phyloP scores from a whole-genome alignment of 306 rosid genomes.

The Senna siamea region DNA sequence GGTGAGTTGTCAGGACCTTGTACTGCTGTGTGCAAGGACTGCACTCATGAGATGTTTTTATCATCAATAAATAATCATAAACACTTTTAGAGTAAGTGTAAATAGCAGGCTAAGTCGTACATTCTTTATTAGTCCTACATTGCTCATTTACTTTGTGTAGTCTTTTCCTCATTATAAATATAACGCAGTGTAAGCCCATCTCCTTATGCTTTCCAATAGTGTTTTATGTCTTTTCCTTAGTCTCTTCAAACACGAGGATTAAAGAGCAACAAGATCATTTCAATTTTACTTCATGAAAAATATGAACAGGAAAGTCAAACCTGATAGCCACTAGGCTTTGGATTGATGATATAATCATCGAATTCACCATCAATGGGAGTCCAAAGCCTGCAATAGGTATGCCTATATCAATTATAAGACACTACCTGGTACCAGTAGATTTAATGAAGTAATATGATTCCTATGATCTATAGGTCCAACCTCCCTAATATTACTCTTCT shows the following conservation, averaged over 20 bases:
- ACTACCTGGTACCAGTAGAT: conserved; percentile 14
- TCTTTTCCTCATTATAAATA: too few relatives aligned
- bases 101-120: too few relatives aligned
- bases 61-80: conserved; percentile 25
- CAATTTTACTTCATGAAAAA: conserved; percentile 23
- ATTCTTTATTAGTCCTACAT: too few relatives aligned
- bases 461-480: conserved; percentile 14
- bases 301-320: conserved; percentile 49
- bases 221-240: too few relatives aligned
- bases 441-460: conserved; percentile 14
- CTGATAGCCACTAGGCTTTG: conserved; percentile 99
- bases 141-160: too few relatives aligned
- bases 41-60: conserved; percentile 44
- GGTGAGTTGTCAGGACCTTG: conserved; percentile 91
- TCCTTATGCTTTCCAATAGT: too few relatives aligned
- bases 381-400: conserved; percentile 68
- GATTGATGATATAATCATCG: conserved; percentile 95
- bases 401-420: conserved; percentile 15
- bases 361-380: conserved; percentile 93
- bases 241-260: conserved; percentile 4
- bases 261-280: conserved; percentile 35
- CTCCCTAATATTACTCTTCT: not conserved
- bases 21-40: conserved; percentile 98
- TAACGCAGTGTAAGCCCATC: too few relatives aligned
- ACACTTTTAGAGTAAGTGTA: not conserved